Evolutionary conservation across 257 asterid genomes (phyloP).

Genomic region (Eustoma russellianum): DNA sequence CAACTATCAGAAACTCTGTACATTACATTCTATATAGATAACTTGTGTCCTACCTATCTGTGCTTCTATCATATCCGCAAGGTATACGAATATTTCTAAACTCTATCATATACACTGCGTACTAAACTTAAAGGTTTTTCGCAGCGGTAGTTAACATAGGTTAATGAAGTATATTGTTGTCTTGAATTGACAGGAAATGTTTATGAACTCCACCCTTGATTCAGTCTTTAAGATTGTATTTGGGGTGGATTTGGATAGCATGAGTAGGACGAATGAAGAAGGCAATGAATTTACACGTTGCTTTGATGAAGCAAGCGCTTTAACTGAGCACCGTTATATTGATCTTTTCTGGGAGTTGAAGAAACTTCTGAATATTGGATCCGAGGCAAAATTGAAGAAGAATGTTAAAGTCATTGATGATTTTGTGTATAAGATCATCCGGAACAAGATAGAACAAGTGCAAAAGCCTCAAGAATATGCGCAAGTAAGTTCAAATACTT

Average conservation of each 20-base stretch:
- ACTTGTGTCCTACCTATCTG: too few species aligned
- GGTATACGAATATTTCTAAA: too few species aligned
- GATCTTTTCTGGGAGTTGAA: conserved; percentile 49
- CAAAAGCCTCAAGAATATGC: conserved; percentile 14
- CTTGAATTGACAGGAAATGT: conserved; percentile 34
- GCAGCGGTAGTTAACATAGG: background rate
- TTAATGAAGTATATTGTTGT: background rate
- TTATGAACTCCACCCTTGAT: conserved; percentile 60
- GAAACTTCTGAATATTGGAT: conserved; percentile 45
- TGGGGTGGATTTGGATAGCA: conserved; percentile 53
- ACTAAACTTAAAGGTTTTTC: too few species aligned
- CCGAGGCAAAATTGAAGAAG: conserved; percentile 47
- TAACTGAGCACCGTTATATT: conserved; percentile 31
- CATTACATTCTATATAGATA: too few species aligned
- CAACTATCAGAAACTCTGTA: too few species aligned
- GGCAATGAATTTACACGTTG: conserved; percentile 38
- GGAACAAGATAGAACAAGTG: conserved; percentile 36
- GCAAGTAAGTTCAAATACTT: conserved; percentile 1
- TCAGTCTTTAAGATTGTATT: conserved; percentile 57
- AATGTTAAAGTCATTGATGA: conserved; percentile 37
- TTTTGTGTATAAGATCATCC: conserved; percentile 43
- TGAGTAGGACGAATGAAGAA: conserved; percentile 31
- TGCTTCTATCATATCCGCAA: too few species aligned
- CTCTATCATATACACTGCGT: too few species aligned
- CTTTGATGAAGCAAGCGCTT: conserved; percentile 56